Evolutionary conservation across 2,329 filamentous ascomycete genomes (phyloP), one percentile per base, ranked within the genome.

Genomic region (Aaosphaeria arxii): DNA sequence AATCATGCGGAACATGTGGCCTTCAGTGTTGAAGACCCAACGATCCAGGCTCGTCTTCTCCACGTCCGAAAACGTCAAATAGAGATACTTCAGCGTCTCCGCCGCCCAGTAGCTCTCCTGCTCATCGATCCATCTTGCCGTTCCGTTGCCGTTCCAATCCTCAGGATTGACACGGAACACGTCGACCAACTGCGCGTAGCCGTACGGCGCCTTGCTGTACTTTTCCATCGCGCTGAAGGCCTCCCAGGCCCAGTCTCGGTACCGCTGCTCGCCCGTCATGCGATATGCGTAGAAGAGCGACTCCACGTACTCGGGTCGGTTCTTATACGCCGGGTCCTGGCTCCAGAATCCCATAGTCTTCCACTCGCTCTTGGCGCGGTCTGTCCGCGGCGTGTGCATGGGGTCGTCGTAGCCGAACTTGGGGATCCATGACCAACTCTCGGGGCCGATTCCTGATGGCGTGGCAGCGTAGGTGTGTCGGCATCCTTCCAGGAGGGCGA

Each of bases 1-100:
- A 41, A 70, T 71, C 60, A 71, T 70, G 43, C 69, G 57, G 32
- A 73, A 71, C 5, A 61, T 50, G 65, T 71, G 70, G 6, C 66
- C 71, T 55, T 73, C 73, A 5, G 72, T 75, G 50, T 67, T 76
- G 55, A 74, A 75, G 17, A 74, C 71, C 71, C 70, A 74, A 5
- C 58, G 58, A 58, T 74, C 69, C 53, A 74, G 52, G 52, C 61
- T 71, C 49, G 59, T 68, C 2, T 64, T 62, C 5, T 67, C 58
- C 5, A 59, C 61, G 45, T 70, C 63, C 4, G 57, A 51, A 52
- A 74, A 73, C 2, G 68, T 66, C n/a, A 74, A 51, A 52, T 61
- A 74, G 5, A 70, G 53, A 54, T 72, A 74, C 57, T 72, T 74
- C 24, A 74, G 49, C 47, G 71, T 73, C 57, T 72, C 68, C 1